Conservation (phyloP, 441 rosid genomes). For the Jatropha multifida region DNA sequence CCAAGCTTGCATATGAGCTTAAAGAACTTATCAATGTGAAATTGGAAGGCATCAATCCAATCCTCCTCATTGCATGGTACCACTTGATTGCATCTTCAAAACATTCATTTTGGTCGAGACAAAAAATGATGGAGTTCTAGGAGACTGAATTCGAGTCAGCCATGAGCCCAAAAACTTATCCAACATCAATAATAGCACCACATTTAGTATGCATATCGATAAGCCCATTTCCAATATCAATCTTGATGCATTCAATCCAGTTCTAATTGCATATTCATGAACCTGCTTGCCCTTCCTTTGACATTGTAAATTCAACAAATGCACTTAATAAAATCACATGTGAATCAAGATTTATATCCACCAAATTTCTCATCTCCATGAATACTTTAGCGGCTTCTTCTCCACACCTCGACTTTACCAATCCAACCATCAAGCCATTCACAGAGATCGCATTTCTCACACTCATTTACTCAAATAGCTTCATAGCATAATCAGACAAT, state of each 20-base stretch:
- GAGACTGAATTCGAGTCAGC: conserved; percentile 67
- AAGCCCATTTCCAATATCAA: conserved; percentile 73
- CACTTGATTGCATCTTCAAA: conserved; percentile 54
- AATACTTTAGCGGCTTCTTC: conserved; percentile 71
- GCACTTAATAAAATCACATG: conserved; percentile 70
- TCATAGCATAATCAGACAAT: conserved; percentile 49
- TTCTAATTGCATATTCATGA: conserved; percentile 61
- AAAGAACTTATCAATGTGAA: conserved; percentile 56
- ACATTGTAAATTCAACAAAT: conserved; percentile 54
- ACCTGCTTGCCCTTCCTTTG: conserved; percentile 74
- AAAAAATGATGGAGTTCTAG: conserved; percentile 88
- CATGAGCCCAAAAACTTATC: conserved; percentile 56
- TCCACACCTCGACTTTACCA: conserved; percentile 60
- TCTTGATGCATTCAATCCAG: conserved; percentile 45
- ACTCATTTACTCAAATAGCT: conserved; percentile 61
- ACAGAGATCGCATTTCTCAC: conserved; percentile 64
- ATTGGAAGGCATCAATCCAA: conserved; percentile 51
- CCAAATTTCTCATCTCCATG: conserved; percentile 45
- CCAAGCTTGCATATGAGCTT: conserved; percentile 86
- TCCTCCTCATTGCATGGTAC: conserved; percentile 58
- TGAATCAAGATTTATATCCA: conserved; percentile 60
- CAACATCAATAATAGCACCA: conserved; percentile 53
- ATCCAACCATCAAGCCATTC: conserved; percentile 87
- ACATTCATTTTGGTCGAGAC: conserved; percentile 73
- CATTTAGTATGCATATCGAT: conserved; percentile 89